Evolutionary conservation across 805 yeast genomes (phyloP), one percentile per base, ranked within the genome.

Genomic region (Sugiyamaella qingdaonensis): DNA sequence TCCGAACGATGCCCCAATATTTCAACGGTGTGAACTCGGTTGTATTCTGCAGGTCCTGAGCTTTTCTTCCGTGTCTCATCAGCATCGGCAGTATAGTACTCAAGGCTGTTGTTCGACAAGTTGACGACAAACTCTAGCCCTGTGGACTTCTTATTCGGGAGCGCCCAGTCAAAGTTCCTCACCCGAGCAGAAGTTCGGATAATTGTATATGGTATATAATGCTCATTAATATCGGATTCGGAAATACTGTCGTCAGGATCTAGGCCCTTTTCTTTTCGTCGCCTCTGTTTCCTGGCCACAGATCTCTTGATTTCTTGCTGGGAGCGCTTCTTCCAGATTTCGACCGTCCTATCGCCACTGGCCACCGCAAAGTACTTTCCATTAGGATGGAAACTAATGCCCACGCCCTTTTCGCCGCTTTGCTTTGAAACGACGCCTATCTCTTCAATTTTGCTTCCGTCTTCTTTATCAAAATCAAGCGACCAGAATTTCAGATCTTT

Each of bases 1-100:
- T 94, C 99, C 1, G 89, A 82, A 66, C 97, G 81, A 68, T 91
- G 97, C 18, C 99, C 99, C 50, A 80, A 78, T 41, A 82, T 69
- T 48, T 90, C 96, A 19, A 94, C 74, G 1, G 83, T 69, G 61
- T 79, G 79, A 43, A 75, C 70, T 58, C 78, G 48, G 18, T 54
- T 34, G 47, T 61, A 64, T 16, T 64, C 68, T 4, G 64, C 65
- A 1, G 83, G 69, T 2, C 72, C 62, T 0, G 68, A 58, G 9
- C 77, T 61, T 19, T 77, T 79, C 35, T 62, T 62, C 9, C 64
- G 69, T 35, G 76, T 74, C 5, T 87, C 84, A 18, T 51, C 49
- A 10, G 81, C 56, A 14, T 75, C 71, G 16, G 87, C 68, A 1
- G 75, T 65, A 69, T 85, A 84, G 63, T 80, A 80, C 63, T 89